These are phyloP conservation scores for Colletotrichum limetticola DNA, from an alignment of 2,329 filamentous ascomycete genomes.

Conservation along the genomic window DNA sequence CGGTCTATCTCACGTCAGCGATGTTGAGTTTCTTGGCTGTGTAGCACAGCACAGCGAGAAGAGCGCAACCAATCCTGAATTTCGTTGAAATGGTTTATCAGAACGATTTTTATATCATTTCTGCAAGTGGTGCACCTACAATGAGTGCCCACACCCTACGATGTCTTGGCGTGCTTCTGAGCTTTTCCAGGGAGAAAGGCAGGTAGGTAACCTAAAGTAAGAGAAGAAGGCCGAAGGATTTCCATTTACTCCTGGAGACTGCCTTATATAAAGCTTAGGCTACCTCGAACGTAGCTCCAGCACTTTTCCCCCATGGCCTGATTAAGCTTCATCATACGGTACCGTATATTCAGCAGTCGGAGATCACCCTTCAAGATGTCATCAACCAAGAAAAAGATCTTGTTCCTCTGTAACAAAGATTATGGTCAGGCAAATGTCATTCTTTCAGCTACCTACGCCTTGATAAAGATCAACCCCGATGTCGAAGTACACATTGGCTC, in stretches of 20 bases:
- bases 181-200: too few species aligned
- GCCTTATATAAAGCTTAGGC: too few species aligned
- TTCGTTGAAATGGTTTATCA: background rate
- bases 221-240: too few species aligned
- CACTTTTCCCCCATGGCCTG: background rate
- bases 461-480: conserved; percentile 45
- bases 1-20: background rate
- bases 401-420: conserved; percentile 58
- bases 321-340: background rate
- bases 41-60: too few species aligned
- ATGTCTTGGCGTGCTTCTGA: too few species aligned
- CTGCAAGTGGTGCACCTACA: too few species aligned
- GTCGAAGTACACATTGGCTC: conserved; percentile 57
- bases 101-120: background rate
- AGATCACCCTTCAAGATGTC: background rate
- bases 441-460: conserved; percentile 53
- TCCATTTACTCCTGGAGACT: too few species aligned
- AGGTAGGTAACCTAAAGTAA: too few species aligned
- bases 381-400: conserved; percentile 38
- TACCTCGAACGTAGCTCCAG: too few species aligned
- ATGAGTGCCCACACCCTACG: too few species aligned
- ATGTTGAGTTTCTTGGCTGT: background rate
- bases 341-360: background rate
- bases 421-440: conserved; percentile 59
- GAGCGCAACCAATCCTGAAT: background rate